Conservation (phyloP, 202 grass and related monocot species). For the Eragrostis tef region DNA sequence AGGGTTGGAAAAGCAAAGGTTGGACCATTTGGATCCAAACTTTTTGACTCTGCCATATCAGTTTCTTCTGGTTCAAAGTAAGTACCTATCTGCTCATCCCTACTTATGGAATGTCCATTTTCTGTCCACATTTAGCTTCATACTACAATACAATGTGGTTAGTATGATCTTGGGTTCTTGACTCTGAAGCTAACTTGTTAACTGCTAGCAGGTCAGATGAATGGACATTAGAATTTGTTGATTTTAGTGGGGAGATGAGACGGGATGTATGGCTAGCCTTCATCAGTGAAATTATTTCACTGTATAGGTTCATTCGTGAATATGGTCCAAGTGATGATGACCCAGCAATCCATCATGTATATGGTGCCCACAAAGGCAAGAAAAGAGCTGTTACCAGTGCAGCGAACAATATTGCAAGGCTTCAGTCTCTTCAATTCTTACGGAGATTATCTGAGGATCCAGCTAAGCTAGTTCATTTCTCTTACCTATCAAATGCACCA, state of each 20-base stretch:
- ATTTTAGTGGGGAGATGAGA: slow-evolving; percentile 93
- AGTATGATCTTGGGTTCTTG: slow-evolving; percentile 24
- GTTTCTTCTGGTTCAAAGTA: slow-evolving; percentile 78
- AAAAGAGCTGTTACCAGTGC: slow-evolving; percentile 74
- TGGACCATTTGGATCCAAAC: slow-evolving; percentile 82
- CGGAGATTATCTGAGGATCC: slow-evolving; percentile 81
- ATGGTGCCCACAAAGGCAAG: slow-evolving; percentile 82
- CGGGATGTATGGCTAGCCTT: slow-evolving; percentile 90
- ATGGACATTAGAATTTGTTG: slow-evolving; percentile 97
- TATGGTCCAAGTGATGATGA: slow-evolving; percentile 77
- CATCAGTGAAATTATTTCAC: slow-evolving; percentile 83
- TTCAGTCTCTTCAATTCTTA: slow-evolving; percentile 92
- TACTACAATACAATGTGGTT: slow-evolving; percentile 22
- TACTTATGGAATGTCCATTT: slow-evolving; percentile 41
- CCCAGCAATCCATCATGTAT: slow-evolving; percentile 78
- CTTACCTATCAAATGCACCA: slow-evolving; percentile 69
- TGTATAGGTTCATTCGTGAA: slow-evolving; percentile 85
- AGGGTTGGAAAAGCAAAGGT: slow-evolving; percentile 83
- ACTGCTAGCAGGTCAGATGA: slow-evolving; percentile 66
- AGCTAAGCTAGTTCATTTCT: slow-evolving; percentile 83
- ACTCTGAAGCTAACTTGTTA: slow-evolving; percentile 38
- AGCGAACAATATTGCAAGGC: slow-evolving; percentile 81
- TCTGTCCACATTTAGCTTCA: slow-evolving; percentile 24
- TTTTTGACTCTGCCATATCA: slow-evolving; percentile 92
- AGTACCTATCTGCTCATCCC: slow-evolving; percentile 43